Evolutionary conservation across 257 asterid genomes (phyloP).

Genomic region (Echium plantagineum): DNA sequence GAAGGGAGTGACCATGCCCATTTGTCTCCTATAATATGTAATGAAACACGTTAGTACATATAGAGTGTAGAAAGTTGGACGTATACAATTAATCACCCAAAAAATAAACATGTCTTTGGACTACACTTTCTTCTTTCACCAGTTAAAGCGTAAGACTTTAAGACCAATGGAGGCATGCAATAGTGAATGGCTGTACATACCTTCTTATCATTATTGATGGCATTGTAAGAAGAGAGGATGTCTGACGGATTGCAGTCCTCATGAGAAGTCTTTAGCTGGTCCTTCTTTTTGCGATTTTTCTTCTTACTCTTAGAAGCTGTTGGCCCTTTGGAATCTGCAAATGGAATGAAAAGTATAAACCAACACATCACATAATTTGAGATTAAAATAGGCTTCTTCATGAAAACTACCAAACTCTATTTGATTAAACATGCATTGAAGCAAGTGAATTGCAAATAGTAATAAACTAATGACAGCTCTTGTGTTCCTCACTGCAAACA

Average conservation of each 20-base stretch:
- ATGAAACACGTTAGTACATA: slow-evolving; percentile 3
- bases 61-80: background rate
- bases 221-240: slow-evolving; percentile 32
- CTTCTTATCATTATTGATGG: slow-evolving; percentile 45
- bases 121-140: background rate
- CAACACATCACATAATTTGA: background rate
- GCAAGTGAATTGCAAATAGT: background rate
- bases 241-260: slow-evolving; percentile 34
- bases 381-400: background rate
- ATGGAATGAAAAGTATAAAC: slow-evolving; percentile 3
- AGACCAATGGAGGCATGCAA: slow-evolving; percentile 8
- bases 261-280: slow-evolving; percentile 46
- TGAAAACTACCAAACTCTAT: background rate
- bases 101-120: slow-evolving; percentile 2
- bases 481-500: too few relatives aligned
- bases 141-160: background rate
- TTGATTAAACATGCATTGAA: too few relatives aligned
- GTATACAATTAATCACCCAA: background rate
- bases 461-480: too few relatives aligned
- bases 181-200: slow-evolving; percentile 7
- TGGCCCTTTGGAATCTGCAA: slow-evolving; percentile 52
- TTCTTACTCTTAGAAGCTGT: slow-evolving; percentile 60
- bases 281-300: slow-evolving; percentile 85
- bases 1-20: slow-evolving; percentile 24
- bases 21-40: slow-evolving; percentile 38